A percentile compares a stretch with the other conserved stretches of the same genome.
These are phyloP conservation scores for Chrysosporium keratinophilum DNA, from an alignment of 2,329 filamentous ascomycete species.

Conservation along the genomic window DNA sequence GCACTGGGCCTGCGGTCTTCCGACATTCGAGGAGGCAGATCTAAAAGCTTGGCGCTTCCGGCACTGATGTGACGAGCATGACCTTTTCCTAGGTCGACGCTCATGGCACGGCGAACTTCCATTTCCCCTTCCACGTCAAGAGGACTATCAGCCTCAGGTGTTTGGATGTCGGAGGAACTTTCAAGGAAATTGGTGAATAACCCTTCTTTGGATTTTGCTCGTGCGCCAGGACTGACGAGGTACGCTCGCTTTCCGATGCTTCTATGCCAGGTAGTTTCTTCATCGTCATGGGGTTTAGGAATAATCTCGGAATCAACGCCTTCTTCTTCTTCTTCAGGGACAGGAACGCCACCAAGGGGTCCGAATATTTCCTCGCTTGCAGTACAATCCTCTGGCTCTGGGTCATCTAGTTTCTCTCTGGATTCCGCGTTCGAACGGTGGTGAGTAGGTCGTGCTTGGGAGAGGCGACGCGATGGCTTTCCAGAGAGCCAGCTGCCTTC, in stretches of 20 bases:
- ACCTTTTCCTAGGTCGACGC: constrained; percentile 54
- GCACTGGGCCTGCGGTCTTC: constrained; percentile 34
- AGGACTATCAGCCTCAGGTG: constrained; percentile 27
- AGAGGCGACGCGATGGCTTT: constrained; percentile 46
- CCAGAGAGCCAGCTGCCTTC: constrained; percentile 95
- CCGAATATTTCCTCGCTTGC: constrained; percentile 67
- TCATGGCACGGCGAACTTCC: constrained; percentile 55
- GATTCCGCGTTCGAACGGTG: constrained; percentile 36
- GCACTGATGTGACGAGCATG: constrained; percentile 65
- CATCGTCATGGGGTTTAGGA: constrained; percentile 38
- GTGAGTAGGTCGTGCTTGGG: constrained; percentile 28
- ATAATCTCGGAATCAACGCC: constrained; percentile 30
- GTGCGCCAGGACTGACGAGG: constrained; percentile 50
- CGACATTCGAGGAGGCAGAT: constrained; percentile 48
- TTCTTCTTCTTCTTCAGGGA: constrained; percentile 33
- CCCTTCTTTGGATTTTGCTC: constrained; percentile 53
- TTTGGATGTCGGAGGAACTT: constrained; percentile 25
- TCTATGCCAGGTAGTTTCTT: constrained; percentile 38
- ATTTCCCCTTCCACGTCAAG: constrained; percentile 26
- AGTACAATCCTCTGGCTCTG: constrained; percentile 54
- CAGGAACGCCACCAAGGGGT: constrained; percentile 37
- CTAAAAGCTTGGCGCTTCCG: constrained; percentile 64
- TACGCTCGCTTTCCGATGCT: constrained; percentile 49
- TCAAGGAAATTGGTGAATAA: constrained; percentile 45
- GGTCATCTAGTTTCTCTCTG: constrained; percentile 41